These are phyloP conservation scores for Pyrenophora tritici-repentis DNA, from an alignment of 2,329 filamentous ascomycete genomes.

Conservation along the genomic window DNA sequence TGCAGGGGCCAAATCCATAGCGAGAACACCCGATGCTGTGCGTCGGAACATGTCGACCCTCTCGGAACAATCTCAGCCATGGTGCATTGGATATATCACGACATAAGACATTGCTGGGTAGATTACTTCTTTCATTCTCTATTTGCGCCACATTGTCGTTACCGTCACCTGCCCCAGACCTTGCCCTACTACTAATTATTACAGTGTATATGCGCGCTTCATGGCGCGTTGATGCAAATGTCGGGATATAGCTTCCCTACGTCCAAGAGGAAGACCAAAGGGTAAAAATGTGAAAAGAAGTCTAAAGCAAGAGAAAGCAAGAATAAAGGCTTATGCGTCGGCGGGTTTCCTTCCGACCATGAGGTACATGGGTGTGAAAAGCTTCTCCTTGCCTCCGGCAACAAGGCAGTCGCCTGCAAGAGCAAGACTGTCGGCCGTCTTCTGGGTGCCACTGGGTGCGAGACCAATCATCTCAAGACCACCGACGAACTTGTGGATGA, in stretches of 20 bases:
- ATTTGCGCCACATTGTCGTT: conserved; percentile 21
- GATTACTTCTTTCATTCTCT: conserved; percentile 12
- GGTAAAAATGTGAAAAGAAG: conserved; percentile 18
- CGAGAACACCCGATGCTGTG: conserved; percentile 16
- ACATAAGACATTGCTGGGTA: background rate
- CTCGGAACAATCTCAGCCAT: too few species aligned
- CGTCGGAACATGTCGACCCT: background rate
- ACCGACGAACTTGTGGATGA: conserved; percentile 78
- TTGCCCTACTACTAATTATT: conserved; percentile 28
- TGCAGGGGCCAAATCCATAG: conserved; percentile 9
- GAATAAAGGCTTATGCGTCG: conserved; percentile 28
- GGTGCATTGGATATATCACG: background rate
- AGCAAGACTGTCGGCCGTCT: conserved; percentile 90
- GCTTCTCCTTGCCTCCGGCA: conserved; percentile 80
- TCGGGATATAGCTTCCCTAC: conserved; percentile 15
- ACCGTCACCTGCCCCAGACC: conserved; percentile 27
- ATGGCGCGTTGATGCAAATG: conserved; percentile 23
- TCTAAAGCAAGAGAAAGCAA: conserved; percentile 24
- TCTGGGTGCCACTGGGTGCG: conserved; percentile 83
- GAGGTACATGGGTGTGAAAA: conserved; percentile 99
- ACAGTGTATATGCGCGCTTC: conserved; percentile 33
- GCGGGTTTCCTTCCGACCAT: conserved; percentile 91
- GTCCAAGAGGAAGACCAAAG: conserved; percentile 23
- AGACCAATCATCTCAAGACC: conserved; percentile 74
- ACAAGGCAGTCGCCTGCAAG: conserved; percentile 83